phyloP scores from a whole-genome alignment of 1,284 basidiomycete genomes.

The Retiboletus fuscus region DNA sequence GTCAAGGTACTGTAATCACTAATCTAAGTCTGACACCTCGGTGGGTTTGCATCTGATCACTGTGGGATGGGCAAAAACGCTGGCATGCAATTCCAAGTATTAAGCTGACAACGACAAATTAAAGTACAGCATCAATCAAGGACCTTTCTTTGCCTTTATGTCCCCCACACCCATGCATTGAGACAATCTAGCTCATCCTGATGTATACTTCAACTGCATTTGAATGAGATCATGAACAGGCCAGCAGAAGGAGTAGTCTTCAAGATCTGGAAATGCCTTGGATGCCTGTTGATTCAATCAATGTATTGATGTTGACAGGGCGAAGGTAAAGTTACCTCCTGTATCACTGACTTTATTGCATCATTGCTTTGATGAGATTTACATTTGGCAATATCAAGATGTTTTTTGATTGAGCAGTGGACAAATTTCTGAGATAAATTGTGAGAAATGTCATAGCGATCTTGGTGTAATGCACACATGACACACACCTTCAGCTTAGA shows the following conservation, averaged over 20 bases:
- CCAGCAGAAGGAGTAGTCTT: constrained; percentile 16
- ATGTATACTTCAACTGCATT: constrained; percentile 27
- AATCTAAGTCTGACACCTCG: no score
- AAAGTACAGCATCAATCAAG: neutral
- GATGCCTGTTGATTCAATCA: constrained; percentile 3
- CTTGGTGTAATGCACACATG: neutral
- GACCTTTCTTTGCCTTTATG: neutral
- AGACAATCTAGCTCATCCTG: constrained; percentile 6
- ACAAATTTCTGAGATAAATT: constrained; percentile 16
- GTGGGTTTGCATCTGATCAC: no score
- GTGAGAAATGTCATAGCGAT: neutral
- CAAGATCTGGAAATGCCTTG: constrained; percentile 17
- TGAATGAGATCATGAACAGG: constrained; percentile 24
- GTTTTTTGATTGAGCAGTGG: constrained; percentile 10
- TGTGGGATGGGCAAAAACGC: no score
- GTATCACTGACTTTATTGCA: constrained; percentile 6
- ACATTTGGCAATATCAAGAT: constrained; percentile 22
- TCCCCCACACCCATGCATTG: constrained; percentile 4
- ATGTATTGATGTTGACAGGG: neutral
- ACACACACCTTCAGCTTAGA: constrained; percentile 14
- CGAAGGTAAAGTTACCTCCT: constrained; percentile 13
- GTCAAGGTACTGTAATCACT: no score
- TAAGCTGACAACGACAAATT: neutral
- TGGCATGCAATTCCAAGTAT: no score
- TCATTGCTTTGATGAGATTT: constrained; percentile 2